Evolutionary conservation across 495 filamentous ascomycete species (phyloP), one percentile per base, ranked within the genome.

Genomic region (Aspergillus steynii): DNA sequence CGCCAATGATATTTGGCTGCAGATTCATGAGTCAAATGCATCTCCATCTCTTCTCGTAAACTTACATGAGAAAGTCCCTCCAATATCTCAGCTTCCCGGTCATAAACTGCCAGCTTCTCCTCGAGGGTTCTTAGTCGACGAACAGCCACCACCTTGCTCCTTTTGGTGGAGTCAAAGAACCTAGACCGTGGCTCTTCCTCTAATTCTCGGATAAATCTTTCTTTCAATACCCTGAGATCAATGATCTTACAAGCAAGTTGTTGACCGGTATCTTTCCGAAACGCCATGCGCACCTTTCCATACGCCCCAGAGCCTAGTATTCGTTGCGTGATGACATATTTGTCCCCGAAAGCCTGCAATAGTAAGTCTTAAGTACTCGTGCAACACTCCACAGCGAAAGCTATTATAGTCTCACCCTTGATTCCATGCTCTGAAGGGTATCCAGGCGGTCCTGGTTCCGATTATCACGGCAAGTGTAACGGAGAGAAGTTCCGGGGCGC

Each of bases 1-100:
- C 64, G 6, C 74, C 65, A n/a, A 88, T 77, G 14, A 89, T 85
- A 54, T 89, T 86, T 15, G 86, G 86, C 86, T 89, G 32, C 31
- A 46, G 20, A 46, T 10, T 8, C 46, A 31, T 60, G 60, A 62
- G 37, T n/a, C 45, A 25, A 31, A 9, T 7, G 29, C 48, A 34
- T 5, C 1, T 49, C n/a, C 6, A 29, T 20, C 51, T 60, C 42
- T 45, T 46, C 27, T 51, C 14, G 7, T 51, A 28, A 26, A 71
- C 81, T 68, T 75, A 90, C 87, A 74, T 91, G 88, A 50, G 73
- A 80, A 28, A 90, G 58, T 27, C 76, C 76, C 50, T 80, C 76
- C 37, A 90, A 74, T n/a, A 90, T 73, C 14, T 75, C 69, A 25
- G 83, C 80, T 62, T 91, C 88, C 37, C 74, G 74, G 52, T 69